A percentile compares a stretch with the other conserved stretches of the same genome.
Conservation (phyloP, 176 grass and related monocot genomes). For the Oryza officinalis region DNA sequence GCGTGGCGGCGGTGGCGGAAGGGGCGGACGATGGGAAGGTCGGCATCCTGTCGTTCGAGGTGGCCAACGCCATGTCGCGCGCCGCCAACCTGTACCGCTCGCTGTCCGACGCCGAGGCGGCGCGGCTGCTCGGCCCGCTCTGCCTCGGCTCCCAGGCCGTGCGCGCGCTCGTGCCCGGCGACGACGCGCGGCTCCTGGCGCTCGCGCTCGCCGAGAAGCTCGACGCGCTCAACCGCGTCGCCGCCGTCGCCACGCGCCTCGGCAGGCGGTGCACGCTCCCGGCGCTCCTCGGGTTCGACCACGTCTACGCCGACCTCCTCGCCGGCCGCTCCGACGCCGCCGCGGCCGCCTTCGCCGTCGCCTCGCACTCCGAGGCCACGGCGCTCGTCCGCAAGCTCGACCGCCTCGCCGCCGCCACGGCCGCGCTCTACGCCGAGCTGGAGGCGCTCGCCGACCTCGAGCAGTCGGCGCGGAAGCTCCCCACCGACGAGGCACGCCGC, state of each 20-base stretch:
- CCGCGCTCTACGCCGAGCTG: slow-evolving; percentile 74
- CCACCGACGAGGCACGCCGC: slow-evolving; percentile 64
- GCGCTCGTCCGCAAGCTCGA: slow-evolving; percentile 84
- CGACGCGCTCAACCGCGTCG: slow-evolving; percentile 81
- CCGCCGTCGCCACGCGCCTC: slow-evolving; percentile 68
- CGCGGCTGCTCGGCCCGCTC: slow-evolving; percentile 45
- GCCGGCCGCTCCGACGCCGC: slow-evolving; percentile 52
- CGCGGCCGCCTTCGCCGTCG: slow-evolving; percentile 34
- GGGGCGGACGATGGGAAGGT: slow-evolving; percentile 35
- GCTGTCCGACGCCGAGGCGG: slow-evolving; percentile 73
- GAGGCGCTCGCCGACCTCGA: slow-evolving; percentile 78
- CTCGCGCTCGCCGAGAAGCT: slow-evolving; percentile 91
- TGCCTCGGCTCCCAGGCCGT: slow-evolving; percentile 67
- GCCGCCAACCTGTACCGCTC: slow-evolving; percentile 76
- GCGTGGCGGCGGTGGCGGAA: neutral
- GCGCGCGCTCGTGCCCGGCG: slow-evolving; percentile 68
- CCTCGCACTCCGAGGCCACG: slow-evolving; percentile 40
- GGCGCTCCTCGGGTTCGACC: slow-evolving; percentile 75
- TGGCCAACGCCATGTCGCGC: slow-evolving; percentile 89
- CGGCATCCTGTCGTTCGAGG: slow-evolving; percentile 88
- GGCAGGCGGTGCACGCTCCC: slow-evolving; percentile 72
- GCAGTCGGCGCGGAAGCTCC: slow-evolving; percentile 70
- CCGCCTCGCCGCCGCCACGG: slow-evolving; percentile 68
- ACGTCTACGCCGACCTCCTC: slow-evolving; percentile 93
- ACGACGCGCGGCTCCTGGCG: slow-evolving; percentile 74